Percentiles rank a stretch among this genome's conserved stretches.
Conservation (phyloP, 2,329 filamentous ascomycete species). For the Rutstroemia sp. region DNA sequence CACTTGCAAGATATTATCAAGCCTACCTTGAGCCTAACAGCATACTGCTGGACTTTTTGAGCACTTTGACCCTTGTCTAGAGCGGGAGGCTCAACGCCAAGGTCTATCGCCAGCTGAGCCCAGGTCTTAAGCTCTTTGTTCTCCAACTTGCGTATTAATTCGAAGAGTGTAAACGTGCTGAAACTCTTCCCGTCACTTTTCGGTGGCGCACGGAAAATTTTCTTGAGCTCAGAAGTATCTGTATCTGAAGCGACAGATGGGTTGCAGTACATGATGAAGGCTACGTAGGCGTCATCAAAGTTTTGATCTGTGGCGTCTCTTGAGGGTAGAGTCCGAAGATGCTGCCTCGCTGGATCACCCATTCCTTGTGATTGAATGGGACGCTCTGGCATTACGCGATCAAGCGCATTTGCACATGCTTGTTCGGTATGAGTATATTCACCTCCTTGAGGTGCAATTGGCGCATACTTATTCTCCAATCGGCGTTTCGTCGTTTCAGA, state of each 20-base stretch:
- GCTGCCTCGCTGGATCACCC: background rate
- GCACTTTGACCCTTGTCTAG: conserved; percentile 77
- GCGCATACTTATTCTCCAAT: conserved; percentile 17
- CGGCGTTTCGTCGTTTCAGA: conserved; percentile 17
- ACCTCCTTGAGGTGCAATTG: conserved; percentile 12
- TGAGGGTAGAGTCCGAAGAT: conserved; percentile 46
- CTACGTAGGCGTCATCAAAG: conserved; percentile 75
- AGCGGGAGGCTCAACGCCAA: conserved; percentile 84
- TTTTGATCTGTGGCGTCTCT: conserved; percentile 60
- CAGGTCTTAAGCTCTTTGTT: conserved; percentile 84
- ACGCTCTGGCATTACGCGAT: conserved; percentile 11
- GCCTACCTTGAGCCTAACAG: conserved; percentile 77
- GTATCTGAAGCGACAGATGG: conserved; percentile 64
- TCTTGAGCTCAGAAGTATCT: conserved; percentile 64
- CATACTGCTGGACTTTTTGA: conserved; percentile 93
- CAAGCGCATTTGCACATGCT: conserved; percentile 7
- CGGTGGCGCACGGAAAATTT: conserved; percentile 71
- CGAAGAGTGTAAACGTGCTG: conserved; percentile 67
- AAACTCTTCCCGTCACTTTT: conserved; percentile 85
- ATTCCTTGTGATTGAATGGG: conserved; percentile 5
- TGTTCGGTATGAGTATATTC: conserved; percentile 9
- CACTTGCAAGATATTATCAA: background rate
- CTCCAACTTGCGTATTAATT: conserved; percentile 72
- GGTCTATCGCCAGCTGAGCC: conserved; percentile 76
- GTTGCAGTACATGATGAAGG: conserved; percentile 87